phyloP scores from a whole-genome alignment of 495 filamentous ascomycete species.

The Tuber umbilicatum region DNA sequence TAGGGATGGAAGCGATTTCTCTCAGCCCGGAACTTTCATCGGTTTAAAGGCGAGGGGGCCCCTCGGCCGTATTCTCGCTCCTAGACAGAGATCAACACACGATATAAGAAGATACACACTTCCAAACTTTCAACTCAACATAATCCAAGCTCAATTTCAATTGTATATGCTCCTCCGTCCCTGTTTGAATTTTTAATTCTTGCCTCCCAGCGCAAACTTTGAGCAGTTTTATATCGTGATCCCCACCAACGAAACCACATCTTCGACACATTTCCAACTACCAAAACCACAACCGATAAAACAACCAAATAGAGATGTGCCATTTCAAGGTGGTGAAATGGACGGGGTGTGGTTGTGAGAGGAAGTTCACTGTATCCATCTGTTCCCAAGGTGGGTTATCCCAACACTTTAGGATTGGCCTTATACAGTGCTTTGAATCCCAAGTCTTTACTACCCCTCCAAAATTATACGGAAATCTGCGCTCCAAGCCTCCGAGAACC shows the following conservation, averaged over 20 bases:
- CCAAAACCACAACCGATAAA: not conserved
- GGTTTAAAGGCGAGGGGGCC: not conserved
- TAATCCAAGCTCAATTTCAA: not conserved
- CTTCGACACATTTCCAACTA: not conserved
- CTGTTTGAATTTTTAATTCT: not conserved
- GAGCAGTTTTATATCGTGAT: not conserved
- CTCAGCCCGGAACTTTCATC: too few relatives aligned
- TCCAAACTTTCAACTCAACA: not conserved
- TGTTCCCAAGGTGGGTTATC: conserved; percentile 20
- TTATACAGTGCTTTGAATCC: not conserved
- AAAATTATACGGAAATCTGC: too few relatives aligned
- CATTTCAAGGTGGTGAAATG: conserved; percentile 32
- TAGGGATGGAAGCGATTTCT: not conserved
- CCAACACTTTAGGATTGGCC: not conserved
- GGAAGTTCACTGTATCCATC: conserved; percentile 17
- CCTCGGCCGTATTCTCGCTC: not conserved
- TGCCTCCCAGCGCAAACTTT: not conserved
- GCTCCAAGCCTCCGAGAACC: too few relatives aligned
- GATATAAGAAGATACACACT: not conserved
- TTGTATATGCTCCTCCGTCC: not conserved
- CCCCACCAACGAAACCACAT: not conserved
- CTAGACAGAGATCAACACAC: not conserved
- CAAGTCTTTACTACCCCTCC: not conserved
- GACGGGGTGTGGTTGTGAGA: conserved; percentile 24
- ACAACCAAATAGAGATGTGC: conserved; percentile 17